Percentiles rank a stretch among this genome's conserved stretches.
Evolutionary conservation across 1,284 basidiomycete species (phyloP).

Genomic region (Pseudozyma tsukubaensis): DNA sequence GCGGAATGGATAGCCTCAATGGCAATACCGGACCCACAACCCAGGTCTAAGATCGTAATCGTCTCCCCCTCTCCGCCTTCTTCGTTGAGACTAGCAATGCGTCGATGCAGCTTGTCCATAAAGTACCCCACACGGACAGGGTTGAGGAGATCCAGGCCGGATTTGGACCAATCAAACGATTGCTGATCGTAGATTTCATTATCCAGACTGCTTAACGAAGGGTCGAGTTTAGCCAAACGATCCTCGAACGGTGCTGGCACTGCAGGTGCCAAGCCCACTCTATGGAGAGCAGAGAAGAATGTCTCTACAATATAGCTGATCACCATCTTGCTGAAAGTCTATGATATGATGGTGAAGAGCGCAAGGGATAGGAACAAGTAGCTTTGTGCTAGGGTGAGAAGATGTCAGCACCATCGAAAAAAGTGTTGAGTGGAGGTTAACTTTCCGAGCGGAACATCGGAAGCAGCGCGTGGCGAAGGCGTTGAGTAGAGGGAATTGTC

Average conservation of each 20-base stretch:
- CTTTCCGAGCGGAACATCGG: no score
- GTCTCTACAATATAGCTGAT: conserved; percentile 6
- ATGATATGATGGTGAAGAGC: no score
- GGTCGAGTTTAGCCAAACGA: conserved; percentile 62
- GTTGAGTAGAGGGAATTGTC: no score
- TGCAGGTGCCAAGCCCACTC: conserved; percentile 26
- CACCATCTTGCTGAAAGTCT: no score
- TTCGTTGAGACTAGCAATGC: neutral
- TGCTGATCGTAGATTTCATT: conserved; percentile 43
- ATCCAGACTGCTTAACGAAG: conserved; percentile 48
- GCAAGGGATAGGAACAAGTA: no score
- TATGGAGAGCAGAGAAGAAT: conserved; percentile 33
- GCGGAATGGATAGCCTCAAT: conserved; percentile 42
- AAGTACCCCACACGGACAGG: conserved; percentile 47
- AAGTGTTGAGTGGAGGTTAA: no score
- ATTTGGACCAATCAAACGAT: conserved; percentile 38
- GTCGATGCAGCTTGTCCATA: conserved; percentile 31
- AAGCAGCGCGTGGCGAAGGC: no score
- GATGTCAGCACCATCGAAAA: no score
- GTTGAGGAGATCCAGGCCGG: conserved; percentile 37
- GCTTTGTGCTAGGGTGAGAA: no score
- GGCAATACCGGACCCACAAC: conserved; percentile 47
- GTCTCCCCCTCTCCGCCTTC: neutral
- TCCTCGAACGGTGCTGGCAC: conserved; percentile 57
- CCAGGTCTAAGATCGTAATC: conserved; percentile 40